A percentile compares a stretch with the other conserved stretches of the same genome.
These are phyloP conservation scores for Inga oerstediana DNA, from an alignment of 306 rosid genomes.

Conservation along the genomic window DNA sequence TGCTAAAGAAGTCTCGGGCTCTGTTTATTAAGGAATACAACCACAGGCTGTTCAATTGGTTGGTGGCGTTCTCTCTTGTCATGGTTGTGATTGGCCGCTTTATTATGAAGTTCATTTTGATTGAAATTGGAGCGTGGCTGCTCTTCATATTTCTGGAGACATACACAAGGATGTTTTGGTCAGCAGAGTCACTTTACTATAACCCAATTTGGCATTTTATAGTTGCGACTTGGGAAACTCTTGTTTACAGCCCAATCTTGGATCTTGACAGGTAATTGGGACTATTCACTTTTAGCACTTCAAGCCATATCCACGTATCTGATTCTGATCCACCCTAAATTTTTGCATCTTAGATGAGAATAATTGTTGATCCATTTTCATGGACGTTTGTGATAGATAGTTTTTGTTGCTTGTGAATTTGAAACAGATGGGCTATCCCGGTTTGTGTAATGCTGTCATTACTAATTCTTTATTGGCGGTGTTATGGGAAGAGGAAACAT, in stretches of 20 bases:
- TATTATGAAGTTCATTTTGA: constrained; percentile 70
- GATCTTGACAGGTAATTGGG: constrained; percentile 89
- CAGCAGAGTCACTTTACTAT: constrained; percentile 90
- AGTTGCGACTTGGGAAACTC: constrained; percentile 87
- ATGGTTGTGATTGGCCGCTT: constrained; percentile 95
- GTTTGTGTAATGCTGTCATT: constrained; percentile 49
- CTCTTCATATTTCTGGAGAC: constrained; percentile 95
- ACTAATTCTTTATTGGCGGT: constrained; percentile 82
- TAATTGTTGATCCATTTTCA: not conserved
- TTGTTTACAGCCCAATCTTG: constrained; percentile 88
- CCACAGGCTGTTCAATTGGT: constrained; percentile 91
- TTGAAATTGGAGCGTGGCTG: constrained; percentile 91
- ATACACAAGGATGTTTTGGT: constrained; percentile 96
- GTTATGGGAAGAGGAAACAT: constrained; percentile 73
- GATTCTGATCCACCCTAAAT: constrained; percentile 1
- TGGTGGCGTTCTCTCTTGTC: constrained; percentile 89
- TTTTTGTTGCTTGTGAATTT: constrained; percentile 16
- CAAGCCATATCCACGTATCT: not conserved
- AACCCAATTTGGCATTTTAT: constrained; percentile 85
- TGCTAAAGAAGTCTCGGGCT: constrained; percentile 80
- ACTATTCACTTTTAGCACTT: constrained; percentile 11
- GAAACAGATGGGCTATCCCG: constrained; percentile 97
- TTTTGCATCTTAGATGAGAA: not conserved
- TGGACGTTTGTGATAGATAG: not conserved
- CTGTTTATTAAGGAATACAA: constrained; percentile 91